Evolutionary conservation across 1,284 basidiomycete species (phyloP), one percentile per base, ranked within the genome.

Genomic region (Ustilago nuda): DNA sequence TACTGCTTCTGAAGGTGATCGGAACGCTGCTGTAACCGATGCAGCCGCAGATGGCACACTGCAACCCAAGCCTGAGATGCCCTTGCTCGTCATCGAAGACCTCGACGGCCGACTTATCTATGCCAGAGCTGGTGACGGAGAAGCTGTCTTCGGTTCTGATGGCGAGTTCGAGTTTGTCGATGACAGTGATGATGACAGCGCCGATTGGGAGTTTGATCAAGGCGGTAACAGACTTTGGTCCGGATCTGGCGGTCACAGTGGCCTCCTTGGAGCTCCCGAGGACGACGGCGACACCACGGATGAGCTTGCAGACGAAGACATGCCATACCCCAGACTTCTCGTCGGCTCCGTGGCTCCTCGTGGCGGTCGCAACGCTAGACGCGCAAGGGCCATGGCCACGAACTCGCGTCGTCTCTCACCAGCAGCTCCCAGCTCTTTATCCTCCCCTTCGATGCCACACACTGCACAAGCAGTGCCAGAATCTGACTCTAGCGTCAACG

Each of bases 211-310:
- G 33, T 68, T 61, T 32, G 79, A 78, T 23, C 71, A 64, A 36
- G 67, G 69, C 33, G 69, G 71, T 37, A 74, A 74, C 60, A 63
- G 76, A 12, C 69, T 72, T 17, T 69, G 56, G 56, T 46, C 52
- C 4, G 56, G 54, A 15, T 50, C 56, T 13, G 51, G 67, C 11
- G 51, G 36, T 39, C 66, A 64, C 56, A 53, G 33, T 51, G 61
- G 64, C 50, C 13, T 65, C 45, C 63, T 76, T 35, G 66, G 71
- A 36, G 56, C 61, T 12, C 68, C 61, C 23, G 68, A 75, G 11
- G 82, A 85, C 48, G 82, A 84, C n/a, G 84, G 84, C 11, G 84
- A 85, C 27, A 85, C 84, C 11, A 85, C 84, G 4, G 84, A 85
- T 57, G 84, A 85, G 63, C 78, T 85, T 2, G 81, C 80, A 2